These are phyloP conservation scores for Colletotrichum salicis DNA, from an alignment of 2,329 filamentous ascomycete genomes.

Conservation along the genomic window DNA sequence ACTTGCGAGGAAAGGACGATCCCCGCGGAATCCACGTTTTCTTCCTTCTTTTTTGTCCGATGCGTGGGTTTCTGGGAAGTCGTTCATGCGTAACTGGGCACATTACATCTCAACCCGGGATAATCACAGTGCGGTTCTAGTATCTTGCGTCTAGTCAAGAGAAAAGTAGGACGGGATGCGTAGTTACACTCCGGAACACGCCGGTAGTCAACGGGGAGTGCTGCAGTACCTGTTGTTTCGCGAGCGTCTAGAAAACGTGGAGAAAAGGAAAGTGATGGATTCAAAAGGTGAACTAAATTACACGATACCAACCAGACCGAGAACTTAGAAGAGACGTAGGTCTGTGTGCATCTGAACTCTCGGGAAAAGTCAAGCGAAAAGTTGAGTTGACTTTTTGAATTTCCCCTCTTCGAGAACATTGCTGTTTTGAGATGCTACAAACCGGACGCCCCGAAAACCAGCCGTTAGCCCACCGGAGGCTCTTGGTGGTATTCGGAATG, in stretches of 20 bases:
- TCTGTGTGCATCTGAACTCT: constrained; percentile 24
- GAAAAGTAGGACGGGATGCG: neutral
- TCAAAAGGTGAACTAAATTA: neutral
- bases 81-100: neutral
- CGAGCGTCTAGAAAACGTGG: constrained; percentile 15
- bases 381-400: neutral
- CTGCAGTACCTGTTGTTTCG: constrained; percentile 6
- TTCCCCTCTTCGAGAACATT: constrained; percentile 14
- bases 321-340: neutral
- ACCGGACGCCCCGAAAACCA: neutral
- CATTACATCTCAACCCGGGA: neutral
- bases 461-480: neutral
- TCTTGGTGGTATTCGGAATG: neutral
- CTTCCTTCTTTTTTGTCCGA: neutral
- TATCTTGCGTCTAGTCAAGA: neutral
- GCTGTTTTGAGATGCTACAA: neutral
- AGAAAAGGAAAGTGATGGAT: neutral
- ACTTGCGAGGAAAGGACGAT: neutral
- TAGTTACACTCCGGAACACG: neutral
- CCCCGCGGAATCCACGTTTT: neutral
- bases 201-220: neutral
- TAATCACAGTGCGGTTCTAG: neutral
- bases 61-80: neutral
- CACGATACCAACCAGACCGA: neutral
- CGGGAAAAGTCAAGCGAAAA: neutral